Evolutionary conservation across 495 filamentous ascomycete species (phyloP), one percentile per base, ranked within the genome.

Genomic region (Trichoderma reesei): DNA sequence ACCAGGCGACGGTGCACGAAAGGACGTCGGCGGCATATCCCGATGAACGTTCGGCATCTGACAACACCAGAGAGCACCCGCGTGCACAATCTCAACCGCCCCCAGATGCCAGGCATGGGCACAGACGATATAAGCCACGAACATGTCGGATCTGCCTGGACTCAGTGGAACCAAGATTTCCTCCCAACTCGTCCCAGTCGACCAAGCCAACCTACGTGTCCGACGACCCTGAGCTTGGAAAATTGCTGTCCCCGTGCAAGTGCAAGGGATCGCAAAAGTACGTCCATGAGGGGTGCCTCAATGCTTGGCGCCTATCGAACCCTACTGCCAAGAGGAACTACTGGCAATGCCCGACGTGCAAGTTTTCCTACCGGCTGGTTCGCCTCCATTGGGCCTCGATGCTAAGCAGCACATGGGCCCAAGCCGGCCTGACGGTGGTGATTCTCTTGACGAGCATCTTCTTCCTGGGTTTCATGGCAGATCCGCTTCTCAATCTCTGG

Each of bases 231-330:
- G 83, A 88, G 64, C 77, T 83, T 41, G 92, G 91, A 44, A 87
- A 91, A 5, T 78, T 98, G n/a, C 81, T 98, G 60, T 87, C 90
- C 36, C 94, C 94, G 5, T 98, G 94, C 80, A 85, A 86, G 74
- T 98, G 94, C 79, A 93, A 89, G 76, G 94, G 94, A 63, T 90
- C 88, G 14, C 90, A 92, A 64, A 88, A 88, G 75, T 97, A 96
- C 78, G 92, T 98, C 41, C 94, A 98, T 73, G 90, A 96, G 72
- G 89, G 86, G n/a, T 98, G 94, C 73, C 79, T 98, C 20, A 87
- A 92, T 71, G 76, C 80, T 38, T 98, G 94, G 94, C 87, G 94
- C 65, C 80, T 87, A 61, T 80, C 88, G 10, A 86, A 92, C 70
- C 88, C 89, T 7, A 69, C 76, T 36, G 85, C 88, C 67, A 80